Conservation (phyloP, 768 basidiomycete genomes). For the Boletus huronensis region DNA sequence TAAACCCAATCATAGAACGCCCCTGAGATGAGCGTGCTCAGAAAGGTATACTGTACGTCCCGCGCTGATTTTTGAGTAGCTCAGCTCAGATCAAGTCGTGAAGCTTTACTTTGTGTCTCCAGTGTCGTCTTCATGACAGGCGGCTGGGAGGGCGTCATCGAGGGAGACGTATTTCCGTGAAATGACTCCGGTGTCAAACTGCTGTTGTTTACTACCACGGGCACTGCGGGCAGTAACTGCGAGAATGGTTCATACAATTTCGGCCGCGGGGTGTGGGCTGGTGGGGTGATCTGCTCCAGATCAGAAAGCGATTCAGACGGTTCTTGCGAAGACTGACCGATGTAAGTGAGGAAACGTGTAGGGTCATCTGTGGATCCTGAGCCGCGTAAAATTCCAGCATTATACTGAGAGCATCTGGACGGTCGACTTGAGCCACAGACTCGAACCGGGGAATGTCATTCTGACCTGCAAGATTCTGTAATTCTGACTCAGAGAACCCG, state of each 20-base stretch:
- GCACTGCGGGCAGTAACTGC: conserved; percentile 26
- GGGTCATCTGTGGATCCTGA: conserved; percentile 50
- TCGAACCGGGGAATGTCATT: not conserved
- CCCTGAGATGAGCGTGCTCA: not conserved
- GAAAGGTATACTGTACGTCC: not conserved
- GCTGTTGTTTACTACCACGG: conserved; percentile 31
- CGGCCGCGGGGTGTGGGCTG: conserved; percentile 36
- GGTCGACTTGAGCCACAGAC: not conserved
- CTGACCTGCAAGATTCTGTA: conserved; percentile 59
- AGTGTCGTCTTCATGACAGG: conserved; percentile 8
- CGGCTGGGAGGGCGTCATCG: conserved; percentile 26
- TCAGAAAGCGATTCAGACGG: conserved; percentile 4
- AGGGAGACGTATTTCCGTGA: conserved; percentile 56
- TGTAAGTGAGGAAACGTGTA: conserved; percentile 49
- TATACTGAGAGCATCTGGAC: conserved; percentile 58
- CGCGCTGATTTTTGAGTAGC: not conserved
- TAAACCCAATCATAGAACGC: not conserved
- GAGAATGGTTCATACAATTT: conserved; percentile 41
- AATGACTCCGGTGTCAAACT: conserved; percentile 57
- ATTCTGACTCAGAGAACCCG: conserved; percentile 56
- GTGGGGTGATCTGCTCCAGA: conserved; percentile 45
- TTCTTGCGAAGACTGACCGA: conserved; percentile 40
- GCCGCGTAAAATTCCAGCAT: conserved; percentile 70
- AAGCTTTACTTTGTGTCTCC: conserved; percentile 18
- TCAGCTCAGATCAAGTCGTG: conserved; percentile 31